These are phyloP conservation scores for Sclerotinia sclerotiorum DNA, from an alignment of 2,329 filamentous ascomycete genomes.

Conservation along the genomic window DNA sequence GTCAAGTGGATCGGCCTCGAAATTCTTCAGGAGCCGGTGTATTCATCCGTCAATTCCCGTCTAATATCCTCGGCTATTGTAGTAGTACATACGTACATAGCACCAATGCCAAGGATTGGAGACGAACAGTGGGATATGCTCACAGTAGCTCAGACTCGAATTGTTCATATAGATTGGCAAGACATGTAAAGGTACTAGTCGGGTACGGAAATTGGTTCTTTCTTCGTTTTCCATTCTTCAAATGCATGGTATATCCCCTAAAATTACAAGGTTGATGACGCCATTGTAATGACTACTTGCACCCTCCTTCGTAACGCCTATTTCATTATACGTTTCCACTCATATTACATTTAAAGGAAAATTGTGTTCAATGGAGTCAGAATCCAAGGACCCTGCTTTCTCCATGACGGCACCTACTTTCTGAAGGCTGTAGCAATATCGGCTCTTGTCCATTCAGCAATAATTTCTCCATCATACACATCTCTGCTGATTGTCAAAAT, in stretches of 20 bases:
- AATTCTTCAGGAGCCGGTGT: not conserved
- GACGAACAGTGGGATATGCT: not conserved
- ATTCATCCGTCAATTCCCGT: not conserved
- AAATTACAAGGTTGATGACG: conserved; percentile 13
- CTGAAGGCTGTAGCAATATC: conserved; percentile 62
- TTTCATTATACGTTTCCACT: conserved; percentile 42
- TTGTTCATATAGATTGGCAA: not conserved
- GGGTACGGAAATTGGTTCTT: not conserved
- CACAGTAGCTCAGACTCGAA: not conserved
- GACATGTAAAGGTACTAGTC: not conserved
- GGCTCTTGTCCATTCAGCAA: conserved; percentile 64
- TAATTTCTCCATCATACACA: conserved; percentile 63
- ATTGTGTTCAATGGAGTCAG: conserved; percentile 10
- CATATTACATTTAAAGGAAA: conserved; percentile 26
- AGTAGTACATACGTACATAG: not conserved
- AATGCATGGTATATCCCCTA: conserved; percentile 21
- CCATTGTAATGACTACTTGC: not conserved
- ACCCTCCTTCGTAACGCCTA: conserved; percentile 52
- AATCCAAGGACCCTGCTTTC: not conserved
- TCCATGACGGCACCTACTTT: conserved; percentile 28
- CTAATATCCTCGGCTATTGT: not conserved
- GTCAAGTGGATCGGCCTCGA: not conserved
- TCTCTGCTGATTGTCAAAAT: conserved; percentile 60
- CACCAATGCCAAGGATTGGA: not conserved
- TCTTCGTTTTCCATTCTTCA: conserved; percentile 14